phyloP scores from a whole-genome alignment of 768 basidiomycete genomes.

The Tubosaeta brunneosetosa region DNA sequence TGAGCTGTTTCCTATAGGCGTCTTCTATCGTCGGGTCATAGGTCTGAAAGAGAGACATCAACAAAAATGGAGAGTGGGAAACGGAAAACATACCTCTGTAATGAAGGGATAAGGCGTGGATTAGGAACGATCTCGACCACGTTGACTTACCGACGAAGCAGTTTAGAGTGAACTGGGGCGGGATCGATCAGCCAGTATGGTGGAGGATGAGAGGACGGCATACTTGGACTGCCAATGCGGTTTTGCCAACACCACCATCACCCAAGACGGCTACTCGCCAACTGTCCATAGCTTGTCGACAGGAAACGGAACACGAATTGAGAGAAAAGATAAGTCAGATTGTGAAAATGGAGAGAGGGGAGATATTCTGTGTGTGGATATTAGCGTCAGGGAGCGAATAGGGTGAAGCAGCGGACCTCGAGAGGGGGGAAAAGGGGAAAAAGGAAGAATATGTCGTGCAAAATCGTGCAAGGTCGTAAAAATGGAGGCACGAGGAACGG shows the following conservation, averaged over 20 bases:
- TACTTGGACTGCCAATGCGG: slow-evolving; percentile 92
- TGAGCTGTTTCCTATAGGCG: slow-evolving; percentile 91
- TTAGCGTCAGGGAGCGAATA: slow-evolving; percentile 19
- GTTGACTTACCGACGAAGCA: slow-evolving; percentile 84
- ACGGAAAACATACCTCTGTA: slow-evolving; percentile 48
- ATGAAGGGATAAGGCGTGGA: slow-evolving; percentile 14
- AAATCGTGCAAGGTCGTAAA: slow-evolving; percentile 66
- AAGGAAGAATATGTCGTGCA: slow-evolving; percentile 56
- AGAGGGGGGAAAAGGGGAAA: slow-evolving; percentile 37
- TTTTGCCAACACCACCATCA: slow-evolving; percentile 97
- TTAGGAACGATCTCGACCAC: slow-evolving; percentile 5
- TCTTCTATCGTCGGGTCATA: slow-evolving; percentile 99
- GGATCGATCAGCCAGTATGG: slow-evolving; percentile 9
- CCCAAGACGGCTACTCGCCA: slow-evolving; percentile 96
- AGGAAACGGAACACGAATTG: slow-evolving; percentile 12
- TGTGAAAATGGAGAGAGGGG: slow-evolving; percentile 24
- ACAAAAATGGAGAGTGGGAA: slow-evolving; percentile 7
- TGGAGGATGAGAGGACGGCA: slow-evolving; percentile 21
- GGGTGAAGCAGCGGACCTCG: slow-evolving; percentile 25
- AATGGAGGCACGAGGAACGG: slow-evolving; percentile 32
- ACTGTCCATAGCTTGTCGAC: slow-evolving; percentile 67
- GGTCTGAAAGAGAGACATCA: slow-evolving; percentile 46
- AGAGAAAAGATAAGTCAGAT: slow-evolving; percentile 23
- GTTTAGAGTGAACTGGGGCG: slow-evolving; percentile 83
- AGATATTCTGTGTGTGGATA: slow-evolving; percentile 11